Evolutionary conservation across 2,329 filamentous ascomycete genomes (phyloP).

Genomic region (Penicillium sp.): DNA sequence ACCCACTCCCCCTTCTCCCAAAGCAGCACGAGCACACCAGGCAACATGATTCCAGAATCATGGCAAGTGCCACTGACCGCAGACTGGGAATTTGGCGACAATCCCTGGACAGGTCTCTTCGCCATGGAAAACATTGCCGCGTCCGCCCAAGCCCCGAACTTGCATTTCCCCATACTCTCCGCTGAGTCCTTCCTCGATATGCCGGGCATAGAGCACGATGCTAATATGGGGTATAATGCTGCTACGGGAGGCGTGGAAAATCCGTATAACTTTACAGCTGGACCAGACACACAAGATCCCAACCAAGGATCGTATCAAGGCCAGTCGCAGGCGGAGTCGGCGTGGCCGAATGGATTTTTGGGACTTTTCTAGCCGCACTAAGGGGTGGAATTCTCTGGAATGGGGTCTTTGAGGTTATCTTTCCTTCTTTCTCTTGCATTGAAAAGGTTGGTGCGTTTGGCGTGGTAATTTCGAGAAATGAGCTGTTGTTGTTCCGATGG

Average conservation of each 20-base stretch:
- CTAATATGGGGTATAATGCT: not conserved
- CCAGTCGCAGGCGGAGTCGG: conserved; percentile 1
- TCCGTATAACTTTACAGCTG: conserved; percentile 4
- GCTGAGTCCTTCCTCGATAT: conserved; percentile 19
- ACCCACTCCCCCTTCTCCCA: conserved; percentile 28
- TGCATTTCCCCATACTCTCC: conserved; percentile 15
- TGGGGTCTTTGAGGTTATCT: not conserved
- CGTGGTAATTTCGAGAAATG: not conserved
- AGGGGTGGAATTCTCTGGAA: not conserved
- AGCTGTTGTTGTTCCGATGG: not conserved
- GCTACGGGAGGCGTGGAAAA: conserved; percentile 2
- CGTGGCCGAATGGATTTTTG: conserved; percentile 20
- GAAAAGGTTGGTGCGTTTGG: not conserved
- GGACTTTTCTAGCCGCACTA: conserved; percentile 13
- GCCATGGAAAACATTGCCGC: conserved; percentile 12
- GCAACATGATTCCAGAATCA: conserved; percentile 55
- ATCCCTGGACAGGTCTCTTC: conserved; percentile 27
- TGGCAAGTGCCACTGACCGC: conserved; percentile 90
- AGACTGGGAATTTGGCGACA: conserved; percentile 65
- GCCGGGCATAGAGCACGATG: not conserved
- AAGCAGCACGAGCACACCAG: conserved; percentile 13
- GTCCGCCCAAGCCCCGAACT: conserved; percentile 4
- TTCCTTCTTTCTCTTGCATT: not conserved
- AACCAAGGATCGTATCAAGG: conserved; percentile 1
- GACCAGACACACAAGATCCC: not conserved